A percentile compares a stretch with the other conserved stretches of the same genome.
These are phyloP conservation scores for Debaryomyces udenii DNA, from an alignment of 1,139 yeast species.

Conservation along the genomic window DNA sequence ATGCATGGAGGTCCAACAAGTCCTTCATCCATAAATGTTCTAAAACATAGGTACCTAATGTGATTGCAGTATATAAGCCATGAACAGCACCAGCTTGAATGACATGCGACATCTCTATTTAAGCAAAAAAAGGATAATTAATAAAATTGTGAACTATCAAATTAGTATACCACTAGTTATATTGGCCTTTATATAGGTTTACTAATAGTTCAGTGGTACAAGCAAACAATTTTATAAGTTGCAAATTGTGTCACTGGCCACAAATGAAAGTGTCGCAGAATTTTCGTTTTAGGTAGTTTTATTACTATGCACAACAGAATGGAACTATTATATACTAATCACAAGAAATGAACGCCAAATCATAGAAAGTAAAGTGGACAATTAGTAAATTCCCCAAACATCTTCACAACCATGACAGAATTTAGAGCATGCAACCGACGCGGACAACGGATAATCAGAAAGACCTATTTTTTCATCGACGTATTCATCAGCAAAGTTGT, in stretches of 20 bases:
- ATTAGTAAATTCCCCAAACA: constrained; percentile 77
- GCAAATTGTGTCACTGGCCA: constrained; percentile 6
- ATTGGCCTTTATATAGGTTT: too few species aligned
- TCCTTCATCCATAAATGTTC: constrained; percentile 42
- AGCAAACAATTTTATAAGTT: background rate
- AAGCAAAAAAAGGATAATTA: background rate
- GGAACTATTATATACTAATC: constrained; percentile 7
- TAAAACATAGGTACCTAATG: constrained; percentile 41
- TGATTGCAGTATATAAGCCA: constrained; percentile 38
- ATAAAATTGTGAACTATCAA: too few species aligned
- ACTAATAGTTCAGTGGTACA: background rate
- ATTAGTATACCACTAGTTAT: background rate
- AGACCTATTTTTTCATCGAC: constrained; percentile 97
- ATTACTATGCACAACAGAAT: constrained; percentile 5
- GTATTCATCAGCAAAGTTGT: constrained; percentile 93
- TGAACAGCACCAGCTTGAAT: constrained; percentile 50
- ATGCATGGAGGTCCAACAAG: constrained; percentile 36
- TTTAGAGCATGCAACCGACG: constrained; percentile 97
- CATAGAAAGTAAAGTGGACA: constrained; percentile 4
- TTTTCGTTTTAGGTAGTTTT: constrained; percentile 1
- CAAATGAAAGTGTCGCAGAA: constrained; percentile 7
- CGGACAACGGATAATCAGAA: constrained; percentile 92
- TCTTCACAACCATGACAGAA: constrained; percentile 99
- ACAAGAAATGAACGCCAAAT: constrained; percentile 10
- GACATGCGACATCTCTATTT: constrained; percentile 23